Conservation (phyloP, 228 moss, liverwort and hornwort species). For the Sphagnum magellanicum region DNA sequence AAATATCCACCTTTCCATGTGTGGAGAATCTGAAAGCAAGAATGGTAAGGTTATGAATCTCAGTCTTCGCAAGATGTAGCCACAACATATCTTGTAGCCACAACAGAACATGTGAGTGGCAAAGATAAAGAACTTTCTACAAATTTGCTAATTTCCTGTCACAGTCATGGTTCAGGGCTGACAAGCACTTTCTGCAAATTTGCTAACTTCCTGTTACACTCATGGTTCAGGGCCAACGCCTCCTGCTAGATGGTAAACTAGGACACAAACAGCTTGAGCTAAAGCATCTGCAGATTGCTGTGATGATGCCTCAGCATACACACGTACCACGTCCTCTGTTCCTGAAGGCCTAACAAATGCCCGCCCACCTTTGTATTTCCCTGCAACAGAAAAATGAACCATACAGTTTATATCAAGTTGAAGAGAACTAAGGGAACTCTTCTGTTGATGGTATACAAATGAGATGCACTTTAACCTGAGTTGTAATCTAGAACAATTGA, state of each 20-base stretch:
- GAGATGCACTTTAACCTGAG: not conserved
- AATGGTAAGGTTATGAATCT: too few relatives aligned
- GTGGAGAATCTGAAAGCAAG: too few relatives aligned
- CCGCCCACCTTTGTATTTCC: constrained; percentile 50
- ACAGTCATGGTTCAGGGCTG: constrained; percentile 15
- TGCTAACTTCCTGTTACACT: not conserved
- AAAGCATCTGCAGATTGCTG: constrained; percentile 69
- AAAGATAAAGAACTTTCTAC: too few relatives aligned
- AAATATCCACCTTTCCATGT: too few relatives aligned
- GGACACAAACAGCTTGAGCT: constrained; percentile 53
- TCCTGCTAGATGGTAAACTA: constrained; percentile 60
- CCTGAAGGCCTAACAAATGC: constrained; percentile 94
- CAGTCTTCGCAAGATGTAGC: too few relatives aligned
- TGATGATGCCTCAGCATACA: constrained; percentile 80
- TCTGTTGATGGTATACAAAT: not conserved
- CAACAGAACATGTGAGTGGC: too few relatives aligned
- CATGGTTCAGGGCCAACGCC: constrained; percentile 40
- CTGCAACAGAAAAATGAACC: constrained; percentile 20
- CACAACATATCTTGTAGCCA: too few relatives aligned
- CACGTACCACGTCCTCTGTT: constrained; percentile 88
- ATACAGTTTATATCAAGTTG: not conserved
- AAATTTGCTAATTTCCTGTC: too few relatives aligned
- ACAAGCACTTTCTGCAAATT: constrained; percentile 1
- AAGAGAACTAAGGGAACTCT: not conserved
- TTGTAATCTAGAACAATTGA: not conserved